Conservation (phyloP, 768 basidiomycete genomes). For the Chlorophyllum brunneum region DNA sequence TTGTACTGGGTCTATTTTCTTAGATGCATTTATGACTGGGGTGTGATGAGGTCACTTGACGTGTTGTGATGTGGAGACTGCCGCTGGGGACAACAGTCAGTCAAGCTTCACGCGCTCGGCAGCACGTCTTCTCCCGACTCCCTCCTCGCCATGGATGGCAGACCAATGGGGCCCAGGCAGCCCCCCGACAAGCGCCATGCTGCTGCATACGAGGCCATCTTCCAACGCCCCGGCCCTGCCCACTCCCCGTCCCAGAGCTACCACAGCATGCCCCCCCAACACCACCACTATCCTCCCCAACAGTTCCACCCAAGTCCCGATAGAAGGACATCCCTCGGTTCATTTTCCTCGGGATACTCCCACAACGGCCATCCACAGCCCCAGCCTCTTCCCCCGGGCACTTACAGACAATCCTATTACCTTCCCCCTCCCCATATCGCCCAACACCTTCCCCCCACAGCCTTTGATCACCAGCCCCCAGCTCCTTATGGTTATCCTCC, state of each 20-base stretch:
- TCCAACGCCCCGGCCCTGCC: constrained; percentile 65
- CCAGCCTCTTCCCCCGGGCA: constrained; percentile 17
- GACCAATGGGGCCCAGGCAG: constrained; percentile 51
- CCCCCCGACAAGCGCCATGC: constrained; percentile 71
- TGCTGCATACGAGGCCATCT: constrained; percentile 85
- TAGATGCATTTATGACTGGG: too few species aligned
- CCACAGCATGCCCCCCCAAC: constrained; percentile 15
- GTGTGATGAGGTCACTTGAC: not conserved
- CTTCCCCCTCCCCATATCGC: constrained; percentile 24
- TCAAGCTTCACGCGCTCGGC: not conserved
- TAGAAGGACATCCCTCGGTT: constrained; percentile 43
- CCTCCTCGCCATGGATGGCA: constrained; percentile 33
- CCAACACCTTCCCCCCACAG: constrained; percentile 20
- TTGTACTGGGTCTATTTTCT: too few species aligned
- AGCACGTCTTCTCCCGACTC: too few species aligned
- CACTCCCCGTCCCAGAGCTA: constrained; percentile 37
- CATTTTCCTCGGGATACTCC: constrained; percentile 28
- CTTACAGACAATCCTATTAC: constrained; percentile 39
- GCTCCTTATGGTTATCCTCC: constrained; percentile 25
- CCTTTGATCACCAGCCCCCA: constrained; percentile 26
- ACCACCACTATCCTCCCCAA: constrained; percentile 22
- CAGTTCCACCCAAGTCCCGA: constrained; percentile 31
- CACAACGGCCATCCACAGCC: constrained; percentile 21
- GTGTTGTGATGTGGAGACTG: constrained; percentile 5
- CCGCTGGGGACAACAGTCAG: not conserved